phyloP scores from a whole-genome alignment of 768 basidiomycete genomes.

The Termitomyces sp. region DNA sequence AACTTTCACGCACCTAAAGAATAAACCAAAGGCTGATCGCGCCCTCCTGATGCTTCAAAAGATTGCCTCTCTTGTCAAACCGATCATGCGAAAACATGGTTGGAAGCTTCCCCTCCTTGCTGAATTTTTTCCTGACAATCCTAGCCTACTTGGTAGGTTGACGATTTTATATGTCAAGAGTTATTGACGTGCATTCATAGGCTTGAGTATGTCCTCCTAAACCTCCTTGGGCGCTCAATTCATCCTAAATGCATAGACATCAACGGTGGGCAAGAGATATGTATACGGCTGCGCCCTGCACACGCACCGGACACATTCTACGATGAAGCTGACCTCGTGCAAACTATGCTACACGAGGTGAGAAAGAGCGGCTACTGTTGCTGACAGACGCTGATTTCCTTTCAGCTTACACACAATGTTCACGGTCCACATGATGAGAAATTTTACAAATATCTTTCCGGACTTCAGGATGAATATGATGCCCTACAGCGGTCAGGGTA shows the following conservation, averaged over 20 bases:
- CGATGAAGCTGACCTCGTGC: slow-evolving; percentile 68
- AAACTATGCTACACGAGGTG: slow-evolving; percentile 91
- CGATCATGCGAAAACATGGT: slow-evolving; percentile 82
- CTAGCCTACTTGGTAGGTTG: slow-evolving; percentile 65
- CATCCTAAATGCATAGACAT: slow-evolving; percentile 42
- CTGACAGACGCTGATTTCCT: neutral
- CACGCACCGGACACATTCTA: slow-evolving; percentile 64
- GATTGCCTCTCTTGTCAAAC: slow-evolving; percentile 79
- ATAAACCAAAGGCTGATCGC: slow-evolving; percentile 56
- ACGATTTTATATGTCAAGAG: neutral
- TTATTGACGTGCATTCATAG: slow-evolving; percentile 13
- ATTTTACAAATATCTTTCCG: slow-evolving; percentile 69
- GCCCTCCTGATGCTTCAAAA: slow-evolving; percentile 65
- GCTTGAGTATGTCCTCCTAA: slow-evolving; percentile 26
- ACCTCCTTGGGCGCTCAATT: neutral
- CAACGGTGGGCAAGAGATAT: slow-evolving; percentile 77
- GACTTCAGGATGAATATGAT: slow-evolving; percentile 82
- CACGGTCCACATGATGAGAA: slow-evolving; percentile 87
- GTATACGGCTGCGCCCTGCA: slow-evolving; percentile 73
- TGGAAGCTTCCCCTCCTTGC: slow-evolving; percentile 78
- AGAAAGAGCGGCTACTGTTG: slow-evolving; percentile 3
- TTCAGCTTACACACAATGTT: slow-evolving; percentile 80
- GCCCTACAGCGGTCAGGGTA: slow-evolving; percentile 76
- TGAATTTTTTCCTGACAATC: slow-evolving; percentile 82
- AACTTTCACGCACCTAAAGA: slow-evolving; percentile 68